Conservation (phyloP, 371 early-diverging fungal genomes). For the Mucor irregularis region DNA sequence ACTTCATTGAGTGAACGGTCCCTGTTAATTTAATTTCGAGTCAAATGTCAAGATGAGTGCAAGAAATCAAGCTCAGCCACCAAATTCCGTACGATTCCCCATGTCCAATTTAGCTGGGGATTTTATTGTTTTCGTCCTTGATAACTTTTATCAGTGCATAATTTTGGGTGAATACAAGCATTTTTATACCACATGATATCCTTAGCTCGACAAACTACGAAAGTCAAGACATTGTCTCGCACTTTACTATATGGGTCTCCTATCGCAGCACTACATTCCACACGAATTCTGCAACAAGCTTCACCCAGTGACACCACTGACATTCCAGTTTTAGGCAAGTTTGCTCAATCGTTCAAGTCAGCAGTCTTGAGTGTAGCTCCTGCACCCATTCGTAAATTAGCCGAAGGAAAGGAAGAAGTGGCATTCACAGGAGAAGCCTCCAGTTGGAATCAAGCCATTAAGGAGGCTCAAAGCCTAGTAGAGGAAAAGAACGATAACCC, state of each 20-base stretch:
- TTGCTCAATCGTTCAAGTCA: slow-evolving; percentile 28
- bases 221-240: not conserved
- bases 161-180: too few relatives aligned
- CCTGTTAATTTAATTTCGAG: not conserved
- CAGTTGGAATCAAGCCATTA: slow-evolving; percentile 57
- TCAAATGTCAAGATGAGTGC: too few relatives aligned
- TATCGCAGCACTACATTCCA: not conserved
- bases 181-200: not conserved
- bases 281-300: not conserved
- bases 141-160: slow-evolving; percentile 2
- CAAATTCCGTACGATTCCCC: not conserved
- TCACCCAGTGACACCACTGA: slow-evolving; percentile 1
- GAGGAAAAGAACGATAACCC: slow-evolving; percentile 28
- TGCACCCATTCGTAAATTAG: too few relatives aligned
- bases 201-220: not conserved
- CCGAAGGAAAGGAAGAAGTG: slow-evolving; percentile 2
- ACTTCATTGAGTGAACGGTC: too few relatives aligned
- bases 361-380: slow-evolving; percentile 21
- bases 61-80: slow-evolving; percentile 1
- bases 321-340: slow-evolving; percentile 30
- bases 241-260: not conserved
- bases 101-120: slow-evolving; percentile 2
- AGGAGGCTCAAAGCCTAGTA: slow-evolving; percentile 50
- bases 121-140: not conserved
- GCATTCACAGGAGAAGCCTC: slow-evolving; percentile 41